Evolutionary conservation across 768 basidiomycete genomes (phyloP).

Genomic region (Phaffia australis): DNA sequence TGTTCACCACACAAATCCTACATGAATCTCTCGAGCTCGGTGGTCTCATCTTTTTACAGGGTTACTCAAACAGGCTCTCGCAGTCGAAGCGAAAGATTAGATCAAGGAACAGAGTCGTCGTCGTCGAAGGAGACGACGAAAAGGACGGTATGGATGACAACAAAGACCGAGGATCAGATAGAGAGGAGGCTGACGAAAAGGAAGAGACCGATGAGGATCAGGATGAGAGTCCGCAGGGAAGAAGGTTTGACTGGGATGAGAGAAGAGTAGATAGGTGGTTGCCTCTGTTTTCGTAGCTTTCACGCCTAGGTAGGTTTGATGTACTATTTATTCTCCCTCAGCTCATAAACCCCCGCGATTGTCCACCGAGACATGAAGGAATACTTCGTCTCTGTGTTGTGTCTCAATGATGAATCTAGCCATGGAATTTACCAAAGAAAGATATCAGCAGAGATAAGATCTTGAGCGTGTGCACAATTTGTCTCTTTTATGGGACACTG

Average conservation of each 20-base stretch:
- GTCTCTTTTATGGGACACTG: too few relatives aligned
- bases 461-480: too few relatives aligned
- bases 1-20: conserved; percentile 10
- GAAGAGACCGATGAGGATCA: background rate
- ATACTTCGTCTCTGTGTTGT: too few relatives aligned
- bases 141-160: background rate
- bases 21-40: conserved; percentile 11
- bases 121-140: background rate
- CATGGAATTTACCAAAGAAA: too few relatives aligned
- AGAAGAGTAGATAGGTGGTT: conserved; percentile 9
- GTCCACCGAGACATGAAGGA: too few relatives aligned
- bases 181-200: background rate
- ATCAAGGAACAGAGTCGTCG: too few relatives aligned
- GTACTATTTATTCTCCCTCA: too few relatives aligned
- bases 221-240: background rate
- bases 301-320: too few relatives aligned
- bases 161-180: too few relatives aligned
- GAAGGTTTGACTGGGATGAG: background rate
- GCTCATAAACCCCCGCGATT: too few relatives aligned
- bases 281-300: conserved; percentile 6
- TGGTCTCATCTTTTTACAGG: background rate
- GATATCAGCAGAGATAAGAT: too few relatives aligned
- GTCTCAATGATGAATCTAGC: too few relatives aligned
- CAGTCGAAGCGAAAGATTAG: background rate
- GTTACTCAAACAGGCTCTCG: conserved; percentile 6